phyloP scores from a whole-genome alignment of 768 basidiomycete species.

The Mycena haematopus region DNA sequence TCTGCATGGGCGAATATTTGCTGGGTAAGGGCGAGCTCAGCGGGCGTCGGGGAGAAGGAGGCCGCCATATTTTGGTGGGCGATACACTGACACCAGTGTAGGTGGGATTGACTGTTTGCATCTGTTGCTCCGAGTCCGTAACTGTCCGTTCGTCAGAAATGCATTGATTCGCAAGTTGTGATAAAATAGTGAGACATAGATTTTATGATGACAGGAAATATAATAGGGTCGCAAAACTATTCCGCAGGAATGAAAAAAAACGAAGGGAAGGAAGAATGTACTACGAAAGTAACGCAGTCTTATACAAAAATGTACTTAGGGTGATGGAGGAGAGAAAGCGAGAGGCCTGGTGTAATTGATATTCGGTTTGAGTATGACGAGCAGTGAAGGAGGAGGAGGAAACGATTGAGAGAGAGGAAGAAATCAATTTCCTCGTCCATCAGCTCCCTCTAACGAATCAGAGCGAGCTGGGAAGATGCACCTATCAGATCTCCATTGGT shows the following conservation, averaged over 20 bases:
- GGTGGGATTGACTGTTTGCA: background rate
- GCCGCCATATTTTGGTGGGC: slow-evolving; percentile 13
- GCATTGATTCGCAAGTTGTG: background rate
- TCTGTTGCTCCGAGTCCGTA: background rate
- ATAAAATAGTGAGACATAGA: slow-evolving; percentile 25
- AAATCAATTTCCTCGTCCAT: slow-evolving; percentile 43
- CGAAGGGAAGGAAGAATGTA: slow-evolving; percentile 8
- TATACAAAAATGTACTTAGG: slow-evolving; percentile 23
- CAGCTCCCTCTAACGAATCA: slow-evolving; percentile 53
- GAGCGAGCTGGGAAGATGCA: slow-evolving; percentile 43
- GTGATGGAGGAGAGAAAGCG: slow-evolving; percentile 9
- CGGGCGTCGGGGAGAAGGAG: slow-evolving; percentile 50
- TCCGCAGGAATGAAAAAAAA: slow-evolving; percentile 30
- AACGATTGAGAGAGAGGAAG: background rate
- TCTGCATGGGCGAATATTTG: slow-evolving; percentile 79
- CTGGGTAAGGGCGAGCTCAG: slow-evolving; percentile 66
- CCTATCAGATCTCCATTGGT: slow-evolving; percentile 79
- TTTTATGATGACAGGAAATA: slow-evolving; percentile 27
- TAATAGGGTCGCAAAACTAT: slow-evolving; percentile 27
- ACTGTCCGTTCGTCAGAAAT: background rate
- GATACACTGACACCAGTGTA: background rate
- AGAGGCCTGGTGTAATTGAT: slow-evolving; percentile 8
- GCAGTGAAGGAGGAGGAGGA: background rate
- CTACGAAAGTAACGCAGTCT: slow-evolving; percentile 8
- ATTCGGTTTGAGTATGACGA: background rate